Evolutionary conservation across 1,284 basidiomycete species (phyloP).

Genomic region (Apiotrichum mycotoxinovorans): DNA sequence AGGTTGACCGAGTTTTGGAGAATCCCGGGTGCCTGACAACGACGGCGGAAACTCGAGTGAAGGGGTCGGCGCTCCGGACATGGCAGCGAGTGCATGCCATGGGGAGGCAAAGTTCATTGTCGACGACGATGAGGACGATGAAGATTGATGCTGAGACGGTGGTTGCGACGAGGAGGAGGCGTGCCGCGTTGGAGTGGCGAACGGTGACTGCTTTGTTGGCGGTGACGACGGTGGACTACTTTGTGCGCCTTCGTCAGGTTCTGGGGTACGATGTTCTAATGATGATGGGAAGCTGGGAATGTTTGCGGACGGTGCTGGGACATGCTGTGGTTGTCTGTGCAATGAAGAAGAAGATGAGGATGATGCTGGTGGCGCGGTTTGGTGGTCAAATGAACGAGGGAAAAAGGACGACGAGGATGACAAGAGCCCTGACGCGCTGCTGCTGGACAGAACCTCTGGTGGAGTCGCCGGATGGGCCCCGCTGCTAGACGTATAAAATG

Average conservation of each 20-base stretch:
- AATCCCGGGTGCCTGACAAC: slow-evolving; percentile 21
- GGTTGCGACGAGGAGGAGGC: too few relatives aligned
- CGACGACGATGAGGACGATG: too few relatives aligned
- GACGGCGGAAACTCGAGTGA: slow-evolving; percentile 35
- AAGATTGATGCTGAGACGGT: neutral
- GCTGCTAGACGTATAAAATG: neutral
- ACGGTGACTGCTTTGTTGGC: slow-evolving; percentile 1
- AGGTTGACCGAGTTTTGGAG: slow-evolving; percentile 47
- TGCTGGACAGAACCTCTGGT: neutral
- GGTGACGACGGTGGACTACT: slow-evolving; percentile 3
- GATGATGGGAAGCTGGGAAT: slow-evolving; percentile 20
- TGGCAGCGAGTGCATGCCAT: slow-evolving; percentile 45
- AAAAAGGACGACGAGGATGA: neutral
- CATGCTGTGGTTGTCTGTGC: neutral
- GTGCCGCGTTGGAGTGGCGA: slow-evolving; percentile 2
- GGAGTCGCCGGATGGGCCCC: neutral
- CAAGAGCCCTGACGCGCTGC: neutral
- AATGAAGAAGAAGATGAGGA: neutral
- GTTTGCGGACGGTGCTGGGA: slow-evolving; percentile 14
- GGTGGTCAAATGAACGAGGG: neutral
- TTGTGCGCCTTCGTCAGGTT: neutral
- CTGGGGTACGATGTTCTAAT: neutral
- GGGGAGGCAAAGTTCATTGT: slow-evolving; percentile 28
- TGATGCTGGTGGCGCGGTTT: neutral
- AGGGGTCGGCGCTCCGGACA: slow-evolving; percentile 49